Evolutionary conservation across 164 flowering plant genomes (phyloP), one percentile per base, ranked within the genome.

Genomic region (Aristolochia contorta): DNA sequence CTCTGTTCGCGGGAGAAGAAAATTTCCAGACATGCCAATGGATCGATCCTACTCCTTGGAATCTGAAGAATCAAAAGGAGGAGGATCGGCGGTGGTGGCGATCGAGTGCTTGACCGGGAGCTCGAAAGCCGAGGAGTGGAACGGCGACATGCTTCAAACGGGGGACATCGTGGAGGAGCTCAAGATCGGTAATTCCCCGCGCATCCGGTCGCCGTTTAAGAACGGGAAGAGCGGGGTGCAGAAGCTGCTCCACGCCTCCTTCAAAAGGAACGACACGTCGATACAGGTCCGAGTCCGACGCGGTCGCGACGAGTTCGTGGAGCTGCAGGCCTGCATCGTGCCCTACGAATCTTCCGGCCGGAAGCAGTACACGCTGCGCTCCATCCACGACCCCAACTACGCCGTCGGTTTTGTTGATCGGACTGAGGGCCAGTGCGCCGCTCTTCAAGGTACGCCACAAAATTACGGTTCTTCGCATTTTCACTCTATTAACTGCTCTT

Each of bases 101-200:
- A 80, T 92, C 60, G 88, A 92, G 56, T 92, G 98, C 71, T 65
- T 92, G 24, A 85, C 78, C 54, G 96, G 96, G 1, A 83, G 83
- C 65, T 87, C 96, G 4, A 85, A 78, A 51, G 95, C 90, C 49
- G 98, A 84, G 33, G 96, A 92, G 57, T 92, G 98, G 98, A 79
- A 89, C 52, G 82, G 77, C 16, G 80, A 86, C 68, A 80, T 85
- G 83, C 78, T 87, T 20, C 98, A 92, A 60, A 89, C 96, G 16
- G 98, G 96, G 0, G 98, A 92, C 69, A 82, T 92, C 23, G 91
- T 92, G 13, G 93, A 92, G 65, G 90, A 87, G 71, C 57, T 92
- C 4, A 75, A 64, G 62, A 79, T 92, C 61, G 95, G 96, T 5
- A 69, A 30, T 21, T 63, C 49, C 8, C 37, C 62, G 23, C 45